A percentile compares a stretch with the other conserved stretches of the same genome.
Conservation (phyloP, 2,329 filamentous ascomycete species). For the Sclerotinia minor region DNA sequence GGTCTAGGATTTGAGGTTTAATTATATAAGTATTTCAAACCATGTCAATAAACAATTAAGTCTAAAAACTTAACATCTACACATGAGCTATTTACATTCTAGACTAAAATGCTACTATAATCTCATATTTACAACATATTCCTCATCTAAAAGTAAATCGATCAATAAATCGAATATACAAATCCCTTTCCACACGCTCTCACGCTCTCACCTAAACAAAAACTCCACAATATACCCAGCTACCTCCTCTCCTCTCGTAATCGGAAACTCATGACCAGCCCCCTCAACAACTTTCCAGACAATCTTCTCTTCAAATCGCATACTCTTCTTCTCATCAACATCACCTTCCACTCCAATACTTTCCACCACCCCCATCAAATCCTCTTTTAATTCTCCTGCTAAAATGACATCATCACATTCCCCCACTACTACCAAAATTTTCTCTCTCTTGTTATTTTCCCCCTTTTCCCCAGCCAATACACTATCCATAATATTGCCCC, state of each 20-base stretch:
- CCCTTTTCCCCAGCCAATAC: neutral
- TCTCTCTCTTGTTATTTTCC: conserved; percentile 46
- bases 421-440: conserved; percentile 51
- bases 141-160: too few species aligned
- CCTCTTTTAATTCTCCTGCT: conserved; percentile 43
- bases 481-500: neutral
- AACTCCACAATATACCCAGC: neutral
- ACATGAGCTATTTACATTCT: too few species aligned
- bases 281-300: conserved; percentile 54
- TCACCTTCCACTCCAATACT: neutral
- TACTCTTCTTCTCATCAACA: too few species aligned
- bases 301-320: conserved; percentile 44
- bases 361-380: conserved; percentile 31
- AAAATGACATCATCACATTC: conserved; percentile 55
- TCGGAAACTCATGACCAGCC: conserved; percentile 60
- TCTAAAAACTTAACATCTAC: too few species aligned
- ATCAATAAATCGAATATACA: too few species aligned
- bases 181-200: neutral
- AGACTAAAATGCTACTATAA: too few species aligned
- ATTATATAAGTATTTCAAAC: too few species aligned
- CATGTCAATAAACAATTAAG: too few species aligned
- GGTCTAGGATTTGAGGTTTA: too few species aligned
- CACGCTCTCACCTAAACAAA: neutral
- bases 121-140: too few species aligned
- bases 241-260: conserved; percentile 52